These are phyloP conservation scores for Gymnopilus dilepis DNA, from an alignment of 768 basidiomycete genomes.

Conservation along the genomic window DNA sequence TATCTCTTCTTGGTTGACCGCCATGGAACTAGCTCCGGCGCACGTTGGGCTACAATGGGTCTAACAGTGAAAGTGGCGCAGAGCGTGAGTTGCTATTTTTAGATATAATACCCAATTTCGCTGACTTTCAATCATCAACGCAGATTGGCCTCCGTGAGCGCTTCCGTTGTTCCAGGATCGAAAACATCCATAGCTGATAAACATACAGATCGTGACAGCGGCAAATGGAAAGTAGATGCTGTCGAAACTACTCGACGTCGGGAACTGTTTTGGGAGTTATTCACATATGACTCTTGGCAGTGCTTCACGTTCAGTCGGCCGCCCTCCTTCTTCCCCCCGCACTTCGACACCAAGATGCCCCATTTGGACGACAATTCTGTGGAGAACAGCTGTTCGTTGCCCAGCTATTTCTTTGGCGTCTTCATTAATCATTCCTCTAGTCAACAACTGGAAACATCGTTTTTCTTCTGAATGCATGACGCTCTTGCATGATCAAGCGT, in stretches of 20 bases:
- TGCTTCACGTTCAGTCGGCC: slow-evolving; percentile 74
- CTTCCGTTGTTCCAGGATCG: neutral
- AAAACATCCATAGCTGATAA: neutral
- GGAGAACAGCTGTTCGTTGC: slow-evolving; percentile 62
- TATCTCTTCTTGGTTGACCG: slow-evolving; percentile 73
- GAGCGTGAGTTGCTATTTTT: slow-evolving; percentile 54
- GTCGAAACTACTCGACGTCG: slow-evolving; percentile 66
- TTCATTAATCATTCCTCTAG: slow-evolving; percentile 34
- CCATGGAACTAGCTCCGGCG: slow-evolving; percentile 67
- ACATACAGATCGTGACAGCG: slow-evolving; percentile 66
- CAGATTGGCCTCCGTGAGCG: slow-evolving; percentile 75
- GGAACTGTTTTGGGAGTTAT: slow-evolving; percentile 72
- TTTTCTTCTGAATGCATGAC: slow-evolving; percentile 74
- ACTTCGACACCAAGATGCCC: slow-evolving; percentile 71
- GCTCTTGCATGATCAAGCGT: slow-evolving; percentile 72
- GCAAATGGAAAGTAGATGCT: slow-evolving; percentile 66
- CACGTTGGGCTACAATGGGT: slow-evolving; percentile 72
- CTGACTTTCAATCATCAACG: slow-evolving; percentile 1
- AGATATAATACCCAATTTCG: slow-evolving; percentile 13
- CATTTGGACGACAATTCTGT: slow-evolving; percentile 51
- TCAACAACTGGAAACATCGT: slow-evolving; percentile 72
- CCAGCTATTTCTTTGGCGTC: neutral
- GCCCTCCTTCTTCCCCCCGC: slow-evolving; percentile 68
- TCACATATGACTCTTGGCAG: slow-evolving; percentile 60
- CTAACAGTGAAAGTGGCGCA: slow-evolving; percentile 73